A percentile compares a stretch with the other conserved stretches of the same genome.
Conservation (phyloP, 495 filamentous ascomycete genomes). For the Penicillium subrubescens region DNA sequence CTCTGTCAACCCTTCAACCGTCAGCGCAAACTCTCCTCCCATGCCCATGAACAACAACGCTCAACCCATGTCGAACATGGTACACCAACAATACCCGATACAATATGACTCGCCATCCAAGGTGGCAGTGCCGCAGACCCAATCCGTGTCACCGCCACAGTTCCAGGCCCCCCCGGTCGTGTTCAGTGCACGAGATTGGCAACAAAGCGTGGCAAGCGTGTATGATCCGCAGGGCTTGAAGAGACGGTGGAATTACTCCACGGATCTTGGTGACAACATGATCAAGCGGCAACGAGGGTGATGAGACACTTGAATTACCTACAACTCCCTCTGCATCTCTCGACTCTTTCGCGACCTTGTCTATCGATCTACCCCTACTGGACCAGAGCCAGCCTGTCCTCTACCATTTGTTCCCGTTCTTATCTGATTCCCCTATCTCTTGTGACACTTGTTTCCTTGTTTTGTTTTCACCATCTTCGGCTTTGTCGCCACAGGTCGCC, state of each 20-base stretch:
- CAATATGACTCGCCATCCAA: slow-evolving; percentile 42
- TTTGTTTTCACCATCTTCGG: not conserved
- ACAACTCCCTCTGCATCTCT: not conserved
- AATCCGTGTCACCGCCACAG: slow-evolving; percentile 56
- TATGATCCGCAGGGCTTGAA: slow-evolving; percentile 77
- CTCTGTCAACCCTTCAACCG: slow-evolving; percentile 59
- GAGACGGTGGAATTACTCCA: slow-evolving; percentile 63
- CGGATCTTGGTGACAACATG: slow-evolving; percentile 37
- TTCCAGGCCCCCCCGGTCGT: slow-evolving; percentile 63
- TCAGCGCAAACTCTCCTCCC: slow-evolving; percentile 53
- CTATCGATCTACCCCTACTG: not conserved
- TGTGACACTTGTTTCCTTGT: not conserved
- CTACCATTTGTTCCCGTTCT: not conserved
- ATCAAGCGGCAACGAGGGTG: slow-evolving; percentile 39
- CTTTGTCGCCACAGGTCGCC: not conserved
- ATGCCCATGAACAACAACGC: slow-evolving; percentile 38
- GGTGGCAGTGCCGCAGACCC: slow-evolving; percentile 38
- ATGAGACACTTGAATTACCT: slow-evolving; percentile 5
- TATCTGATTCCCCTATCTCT: not conserved
- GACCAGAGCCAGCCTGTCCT: not conserved
- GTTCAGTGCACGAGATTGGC: slow-evolving; percentile 95
- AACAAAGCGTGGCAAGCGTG: slow-evolving; percentile 88
- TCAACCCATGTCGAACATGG: slow-evolving; percentile 34
- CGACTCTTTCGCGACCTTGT: not conserved
- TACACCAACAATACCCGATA: slow-evolving; percentile 39